Evolutionary conservation across 2,329 filamentous ascomycete genomes (phyloP), one percentile per base, ranked within the genome.

Genomic region (Hansfordia pulvinata): DNA sequence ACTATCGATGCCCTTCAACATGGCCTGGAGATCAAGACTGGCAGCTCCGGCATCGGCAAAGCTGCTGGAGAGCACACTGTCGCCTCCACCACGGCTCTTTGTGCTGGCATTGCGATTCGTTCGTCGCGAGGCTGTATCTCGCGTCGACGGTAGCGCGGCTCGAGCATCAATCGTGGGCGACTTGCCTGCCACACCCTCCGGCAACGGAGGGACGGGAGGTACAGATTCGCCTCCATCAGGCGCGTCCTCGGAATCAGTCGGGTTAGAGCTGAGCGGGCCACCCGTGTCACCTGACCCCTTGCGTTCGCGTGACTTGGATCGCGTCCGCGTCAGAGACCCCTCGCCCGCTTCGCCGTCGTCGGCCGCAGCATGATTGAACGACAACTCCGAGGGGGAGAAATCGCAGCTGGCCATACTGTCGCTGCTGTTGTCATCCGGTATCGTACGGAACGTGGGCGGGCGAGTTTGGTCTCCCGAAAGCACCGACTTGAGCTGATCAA

Each of bases 331-430:
- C 22, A 31, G 25, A 6, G 25, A 30, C 15, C 29, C 19, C 10
- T 43, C 40, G 14, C 46, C 49, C 13, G 35, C 30, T 21, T 48
- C 37, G 8, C 41, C 40, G 4, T 48, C 49, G 18, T 50, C 48
- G 32, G 42, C 33, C 30, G 35, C 31, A 40, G 46, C 30, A 39
- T 54, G 60, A 40, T 69, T 71, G 46, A 69, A 75, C 20, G 70
- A 77, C 12, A 71, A 52, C 41, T 82, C 76, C 6, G 74, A 79
- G n/a, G 69, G 60, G 23, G 68, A 67, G 36, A 69, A 64, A 30
- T 81, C 76, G 35, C 75, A 78, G 53, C 74, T 80, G 35, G 77
- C 65, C 59, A 83, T 68, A 47, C 75, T 81, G 28, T 83, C 77
- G 30, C 58, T 64, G 41, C 62, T 72, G 28, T 64, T 60, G 12